These are phyloP conservation scores for Zygosaccharomyces gambellarensis DNA, from an alignment of 805 yeast genomes.

Conservation along the genomic window DNA sequence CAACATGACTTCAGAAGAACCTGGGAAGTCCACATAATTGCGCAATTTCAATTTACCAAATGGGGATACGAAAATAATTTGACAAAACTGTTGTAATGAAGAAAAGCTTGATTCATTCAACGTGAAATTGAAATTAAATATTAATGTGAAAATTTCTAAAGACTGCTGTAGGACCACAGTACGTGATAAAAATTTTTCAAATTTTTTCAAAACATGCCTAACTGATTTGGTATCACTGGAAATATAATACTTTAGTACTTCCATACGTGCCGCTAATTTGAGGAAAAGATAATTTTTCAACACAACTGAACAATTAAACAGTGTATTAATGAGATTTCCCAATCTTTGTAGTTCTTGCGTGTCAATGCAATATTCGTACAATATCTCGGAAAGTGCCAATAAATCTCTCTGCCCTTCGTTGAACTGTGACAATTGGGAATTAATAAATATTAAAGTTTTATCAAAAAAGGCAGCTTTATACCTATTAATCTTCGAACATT, in stretches of 20 bases:
- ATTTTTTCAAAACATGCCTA: slow-evolving; percentile 11
- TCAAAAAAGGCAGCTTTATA: slow-evolving; percentile 16
- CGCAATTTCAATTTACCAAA: slow-evolving; percentile 12
- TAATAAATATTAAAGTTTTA: slow-evolving; percentile 19
- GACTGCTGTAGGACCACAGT: slow-evolving; percentile 9
- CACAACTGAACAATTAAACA: slow-evolving; percentile 26
- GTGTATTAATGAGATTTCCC: slow-evolving; percentile 25
- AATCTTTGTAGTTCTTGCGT: slow-evolving; percentile 22
- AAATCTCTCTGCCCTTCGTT: neutral
- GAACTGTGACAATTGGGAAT: slow-evolving; percentile 11
- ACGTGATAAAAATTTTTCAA: slow-evolving; percentile 23
- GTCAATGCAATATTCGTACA: slow-evolving; percentile 20
- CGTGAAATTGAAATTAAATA: slow-evolving; percentile 23
- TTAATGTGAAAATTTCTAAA: slow-evolving; percentile 14
- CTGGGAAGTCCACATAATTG: slow-evolving; percentile 8
- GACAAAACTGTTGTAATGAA: slow-evolving; percentile 15
- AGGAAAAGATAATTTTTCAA: slow-evolving; percentile 10
- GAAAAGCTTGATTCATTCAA: slow-evolving; percentile 9
- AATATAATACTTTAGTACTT: slow-evolving; percentile 8
- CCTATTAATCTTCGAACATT: slow-evolving; percentile 7
- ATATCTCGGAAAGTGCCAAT: slow-evolving; percentile 4
- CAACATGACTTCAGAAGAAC: slow-evolving; percentile 28
- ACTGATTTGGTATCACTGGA: neutral
- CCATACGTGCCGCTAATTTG: slow-evolving; percentile 10
- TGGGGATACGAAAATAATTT: slow-evolving; percentile 12